Evolutionary conservation across 306 rosid species (phyloP).

Genomic region (Corylus avellana): DNA sequence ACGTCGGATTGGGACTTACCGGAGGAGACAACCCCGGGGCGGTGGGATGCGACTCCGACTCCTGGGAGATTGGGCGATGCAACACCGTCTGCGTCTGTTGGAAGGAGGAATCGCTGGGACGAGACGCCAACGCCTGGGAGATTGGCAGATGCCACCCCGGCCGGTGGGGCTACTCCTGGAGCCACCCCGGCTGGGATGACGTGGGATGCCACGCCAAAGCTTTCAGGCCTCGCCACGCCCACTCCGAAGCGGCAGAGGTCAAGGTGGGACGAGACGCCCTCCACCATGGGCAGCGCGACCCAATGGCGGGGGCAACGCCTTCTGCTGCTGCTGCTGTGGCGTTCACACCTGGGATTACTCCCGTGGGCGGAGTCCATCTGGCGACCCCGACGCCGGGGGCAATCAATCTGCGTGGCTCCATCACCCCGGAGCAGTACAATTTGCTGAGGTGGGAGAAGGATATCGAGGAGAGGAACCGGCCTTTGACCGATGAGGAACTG

Average conservation of each 20-base stretch:
- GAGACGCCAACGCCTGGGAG: conserved; percentile 77
- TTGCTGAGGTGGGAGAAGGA: conserved; percentile 80
- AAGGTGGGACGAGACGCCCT: conserved; percentile 82
- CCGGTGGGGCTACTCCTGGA: conserved; percentile 68
- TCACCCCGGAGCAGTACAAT: conserved; percentile 77
- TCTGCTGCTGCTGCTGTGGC: conserved; percentile 49
- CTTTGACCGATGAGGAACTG: conserved; percentile 72
- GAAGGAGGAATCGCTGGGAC: conserved; percentile 79
- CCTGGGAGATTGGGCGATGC: conserved; percentile 65
- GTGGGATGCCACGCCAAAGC: conserved; percentile 79
- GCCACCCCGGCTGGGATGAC: conserved; percentile 83
- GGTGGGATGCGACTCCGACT: conserved; percentile 71
- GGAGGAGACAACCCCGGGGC: conserved; percentile 57
- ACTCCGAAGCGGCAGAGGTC: conserved; percentile 73
- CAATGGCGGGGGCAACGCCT: conserved; percentile 65
- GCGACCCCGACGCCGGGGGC: conserved; percentile 72
- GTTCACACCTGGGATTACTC: conserved; percentile 72
- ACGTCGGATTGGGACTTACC: conserved; percentile 74
- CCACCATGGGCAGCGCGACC: conserved; percentile 70
- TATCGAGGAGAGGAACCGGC: conserved; percentile 74
- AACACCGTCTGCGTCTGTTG: conserved; percentile 42
- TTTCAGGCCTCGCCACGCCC: conserved; percentile 67
- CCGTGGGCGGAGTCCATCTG: conserved; percentile 65
- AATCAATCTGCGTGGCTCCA: conserved; percentile 55
- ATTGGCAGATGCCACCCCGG: conserved; percentile 64